A percentile compares a stretch with the other conserved stretches of the same genome.
Evolutionary conservation across 495 filamentous ascomycete species (phyloP).

Genomic region (Aspergillus incahuasiensis): DNA sequence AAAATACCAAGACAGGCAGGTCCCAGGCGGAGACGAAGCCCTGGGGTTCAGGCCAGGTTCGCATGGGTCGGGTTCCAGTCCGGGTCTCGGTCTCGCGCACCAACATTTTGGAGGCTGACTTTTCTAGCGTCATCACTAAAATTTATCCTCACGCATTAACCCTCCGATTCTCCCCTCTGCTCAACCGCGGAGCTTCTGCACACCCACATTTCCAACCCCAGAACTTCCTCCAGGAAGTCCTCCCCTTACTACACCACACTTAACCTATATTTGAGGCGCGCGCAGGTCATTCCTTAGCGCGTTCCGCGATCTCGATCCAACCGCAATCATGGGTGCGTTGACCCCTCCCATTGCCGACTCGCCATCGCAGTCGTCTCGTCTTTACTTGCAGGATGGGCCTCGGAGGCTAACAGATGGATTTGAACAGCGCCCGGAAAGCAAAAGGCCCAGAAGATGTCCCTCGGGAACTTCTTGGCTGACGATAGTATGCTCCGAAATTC

Average conservation of each 20-base stretch:
- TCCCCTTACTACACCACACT: conserved; percentile 17
- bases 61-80: conserved; percentile 1
- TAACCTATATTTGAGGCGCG: conserved; percentile 36
- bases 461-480: conserved; percentile 85
- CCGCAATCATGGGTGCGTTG: conserved; percentile 86
- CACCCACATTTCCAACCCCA: conserved; percentile 7
- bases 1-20: not conserved
- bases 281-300: conserved; percentile 40
- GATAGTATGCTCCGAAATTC: conserved; percentile 56
- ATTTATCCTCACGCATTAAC: conserved; percentile 45
- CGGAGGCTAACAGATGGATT: conserved; percentile 22
- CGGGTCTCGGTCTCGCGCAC: conserved; percentile 24
- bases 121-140: conserved; percentile 49
- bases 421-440: conserved; percentile 72
- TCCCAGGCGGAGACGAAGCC: conserved; percentile 13
- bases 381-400: not conserved
- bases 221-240: conserved; percentile 17
- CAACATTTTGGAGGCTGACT: conserved; percentile 36
- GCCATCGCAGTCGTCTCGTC: conserved; percentile 5
- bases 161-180: conserved; percentile 42
- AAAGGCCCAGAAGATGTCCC: conserved; percentile 89
- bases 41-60: conserved; percentile 11
- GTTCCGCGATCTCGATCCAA: conserved; percentile 37
- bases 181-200: conserved; percentile 37
- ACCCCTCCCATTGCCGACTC: conserved; percentile 18